Base-by-base conservation (phyloP, 306 rosid species). In the Malus orientalis region DNA sequence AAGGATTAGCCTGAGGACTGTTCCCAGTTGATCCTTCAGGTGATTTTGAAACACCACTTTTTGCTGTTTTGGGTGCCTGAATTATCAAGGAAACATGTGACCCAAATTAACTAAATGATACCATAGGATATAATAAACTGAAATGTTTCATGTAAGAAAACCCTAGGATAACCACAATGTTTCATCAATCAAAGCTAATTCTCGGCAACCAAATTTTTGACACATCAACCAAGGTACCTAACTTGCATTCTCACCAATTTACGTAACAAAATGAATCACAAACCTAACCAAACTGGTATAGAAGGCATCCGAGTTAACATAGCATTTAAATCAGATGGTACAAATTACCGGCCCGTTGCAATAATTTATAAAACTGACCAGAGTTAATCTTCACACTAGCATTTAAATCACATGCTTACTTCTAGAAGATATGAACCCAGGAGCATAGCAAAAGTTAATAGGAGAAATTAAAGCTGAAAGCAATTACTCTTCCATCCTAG, bases 1-100 rank as follows among this genome's bases (percentile, higher is more conserved):
- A 95, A 57, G 91, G 81, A 85, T 74, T 86, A 81, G 77, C 64
- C 45, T 73, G 76, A 38, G 84, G 76, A 84, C 75, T 77, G 78
- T 63, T 86, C 63, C 74, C 77, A 73, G 75, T 76, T 22, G 76
- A 71, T 63, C 58, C 85, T 83, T 70, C 90, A 47, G 87, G 72
- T 81, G 88, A 75, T 75, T 80, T 74, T 60, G 58, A n/a, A 63
- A 25, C 20, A 71, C 82, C 81, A 74, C 73, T 88, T 73, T 76
- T 76, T 70, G 91, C 81, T 44, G 79, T 44, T 89, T 38, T 81
- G 25, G 89, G 92, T 27, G 79, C 97, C 99, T 95, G 85, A 80
- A 83, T 60, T 81, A 64, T 76, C 83, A 81, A 76, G 68, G 81
- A 73, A 67, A 62, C 67, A 88, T 4, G 38, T 55, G 27, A 65